Evolutionary conservation across 345 rosid genomes (phyloP), one percentile per base, ranked within the genome.

Genomic region (Brassica rapa): DNA sequence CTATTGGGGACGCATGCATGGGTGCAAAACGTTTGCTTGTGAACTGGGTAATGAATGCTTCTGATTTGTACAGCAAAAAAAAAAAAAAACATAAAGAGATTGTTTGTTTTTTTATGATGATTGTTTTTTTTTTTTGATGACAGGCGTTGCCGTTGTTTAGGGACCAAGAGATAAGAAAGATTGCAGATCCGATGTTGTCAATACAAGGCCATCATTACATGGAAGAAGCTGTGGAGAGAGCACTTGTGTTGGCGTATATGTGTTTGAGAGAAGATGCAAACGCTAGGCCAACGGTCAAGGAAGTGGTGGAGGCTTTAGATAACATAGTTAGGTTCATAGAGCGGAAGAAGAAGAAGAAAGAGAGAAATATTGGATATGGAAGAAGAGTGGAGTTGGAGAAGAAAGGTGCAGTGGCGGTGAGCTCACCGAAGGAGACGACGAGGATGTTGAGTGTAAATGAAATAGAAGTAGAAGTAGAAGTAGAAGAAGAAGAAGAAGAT

Each of bases 181-280:
- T 89, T 21, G 86, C 85, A 7, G 96, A 94, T 87, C 91, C 93
- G 25, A 10, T 4, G 80, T 82, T 94, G 55, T 2, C 8, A 6
- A 66, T 2, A 74, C 29, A 21, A 77, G 83, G 88, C 21, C 71
- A 91, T 29, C 68, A 41, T 51, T 82, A 61, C 68, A 30, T 88
- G 14, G 72, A 65, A 35, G 61, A 85, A 5, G 68, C 64, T 14
- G 39, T 89, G n/a, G 80, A 3, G 80, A 88, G 70, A 73, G 88
- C 82, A 24, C 10, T 92, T 12, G 87, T 88, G 46, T 69, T 94
- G 57, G 93, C 91, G 14, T 68, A 80, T 12, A 72, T 76, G 78
- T 92, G 97, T 73, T 16, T 87, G 32, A 66, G 68, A 46, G 89
- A 87, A 46, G 86, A 83, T 6, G 87, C 89, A 2, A 77, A 32